Conservation (phyloP, 192 early-diverging fungal species). For the Phlyctochytrium bullatum region DNA sequence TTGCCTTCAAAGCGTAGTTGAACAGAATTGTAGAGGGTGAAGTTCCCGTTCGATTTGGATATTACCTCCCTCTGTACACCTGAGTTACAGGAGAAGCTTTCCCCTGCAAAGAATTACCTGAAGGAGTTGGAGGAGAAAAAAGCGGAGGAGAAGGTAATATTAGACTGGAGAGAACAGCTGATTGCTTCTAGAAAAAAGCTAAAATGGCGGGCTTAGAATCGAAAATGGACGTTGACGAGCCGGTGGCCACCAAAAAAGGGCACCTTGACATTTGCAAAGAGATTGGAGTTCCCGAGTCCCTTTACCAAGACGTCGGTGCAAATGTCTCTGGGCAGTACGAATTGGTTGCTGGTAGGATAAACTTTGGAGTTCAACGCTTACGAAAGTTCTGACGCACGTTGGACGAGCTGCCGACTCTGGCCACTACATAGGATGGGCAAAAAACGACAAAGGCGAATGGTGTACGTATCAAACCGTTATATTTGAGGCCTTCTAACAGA, state of each 20-base stretch:
- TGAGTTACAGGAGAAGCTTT: constrained; percentile 75
- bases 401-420: constrained; percentile 94
- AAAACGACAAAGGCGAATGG: constrained; percentile 57
- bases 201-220: neutral
- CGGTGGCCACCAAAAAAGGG: constrained; percentile 24
- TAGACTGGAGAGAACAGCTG: too few species aligned
- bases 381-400: constrained; percentile 82
- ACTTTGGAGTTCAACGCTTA: neutral
- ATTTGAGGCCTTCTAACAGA: neutral
- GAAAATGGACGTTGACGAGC: constrained; percentile 32
- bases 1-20: neutral
- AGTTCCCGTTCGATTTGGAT: constrained; percentile 92
- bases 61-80: constrained; percentile 80
- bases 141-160: constrained; percentile 28
- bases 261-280: constrained; percentile 47
- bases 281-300: constrained; percentile 60
- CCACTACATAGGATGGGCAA: constrained; percentile 93
- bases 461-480: constrained; percentile 33
- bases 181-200: constrained; percentile 2
- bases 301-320: constrained; percentile 76
- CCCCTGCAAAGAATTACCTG: constrained; percentile 46
- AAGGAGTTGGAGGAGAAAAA: constrained; percentile 72
- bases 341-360: constrained; percentile 61
- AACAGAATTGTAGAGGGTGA: constrained; percentile 60
- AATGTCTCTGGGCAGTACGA: constrained; percentile 92